These are phyloP conservation scores for Trametopsis cervina DNA, from an alignment of 768 basidiomycete genomes.

Conservation along the genomic window DNA sequence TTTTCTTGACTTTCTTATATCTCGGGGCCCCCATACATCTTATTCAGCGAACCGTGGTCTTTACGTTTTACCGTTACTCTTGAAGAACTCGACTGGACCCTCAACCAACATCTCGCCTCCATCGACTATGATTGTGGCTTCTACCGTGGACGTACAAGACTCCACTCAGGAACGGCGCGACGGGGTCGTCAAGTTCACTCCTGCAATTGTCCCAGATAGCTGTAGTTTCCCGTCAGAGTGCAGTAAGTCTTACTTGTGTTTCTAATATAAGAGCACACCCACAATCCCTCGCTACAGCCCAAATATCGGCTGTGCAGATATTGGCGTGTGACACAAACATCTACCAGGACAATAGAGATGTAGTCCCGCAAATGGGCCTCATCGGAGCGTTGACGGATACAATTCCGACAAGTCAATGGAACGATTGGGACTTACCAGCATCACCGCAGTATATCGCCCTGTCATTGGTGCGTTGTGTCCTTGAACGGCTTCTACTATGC, in stretches of 20 bases:
- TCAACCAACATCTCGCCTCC: neutral
- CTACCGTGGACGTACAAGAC: neutral
- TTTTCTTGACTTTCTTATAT: neutral
- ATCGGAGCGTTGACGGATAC: neutral
- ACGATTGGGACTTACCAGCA: neutral
- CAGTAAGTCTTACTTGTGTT: neutral
- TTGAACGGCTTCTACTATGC: neutral
- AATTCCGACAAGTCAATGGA: neutral
- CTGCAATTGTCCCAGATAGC: neutral
- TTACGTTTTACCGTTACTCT: neutral
- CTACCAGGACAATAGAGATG: neutral
- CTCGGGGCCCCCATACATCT: neutral
- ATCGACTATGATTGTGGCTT: neutral
- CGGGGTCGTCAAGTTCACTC: neutral
- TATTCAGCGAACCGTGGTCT: neutral
- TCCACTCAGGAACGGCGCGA: neutral
- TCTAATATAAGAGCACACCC: neutral
- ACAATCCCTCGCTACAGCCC: neutral
- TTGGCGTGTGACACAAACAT: neutral
- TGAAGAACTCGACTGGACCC: neutral
- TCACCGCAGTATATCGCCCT: neutral
- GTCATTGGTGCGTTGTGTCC: neutral
- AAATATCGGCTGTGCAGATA: neutral
- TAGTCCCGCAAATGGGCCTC: neutral
- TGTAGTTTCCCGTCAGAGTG: slow-evolving; percentile 1